Base-by-base conservation (phyloP, 2,329 filamentous ascomycete genomes). In the Cylindrodendrum hubeiense region DNA sequence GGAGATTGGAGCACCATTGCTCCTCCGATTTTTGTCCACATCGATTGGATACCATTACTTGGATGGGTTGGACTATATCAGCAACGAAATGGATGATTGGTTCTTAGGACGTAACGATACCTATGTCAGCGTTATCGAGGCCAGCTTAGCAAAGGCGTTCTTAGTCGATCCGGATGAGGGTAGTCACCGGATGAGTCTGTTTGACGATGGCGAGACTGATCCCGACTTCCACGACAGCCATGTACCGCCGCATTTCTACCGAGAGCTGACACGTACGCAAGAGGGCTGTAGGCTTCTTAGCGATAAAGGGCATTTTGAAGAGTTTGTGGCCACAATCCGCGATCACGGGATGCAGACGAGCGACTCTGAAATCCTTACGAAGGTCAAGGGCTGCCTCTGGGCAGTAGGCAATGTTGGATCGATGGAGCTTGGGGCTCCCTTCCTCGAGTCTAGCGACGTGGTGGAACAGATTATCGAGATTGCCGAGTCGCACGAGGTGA, bases 1-100 rank as follows among this genome's bases (percentile, higher is more conserved):
- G 28, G 96, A 99, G 78, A 98, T 99, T 68, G 96, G 96, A 2
- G 96, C 97, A 17, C 96, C 97, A 1, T 84, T 99, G 22, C 87
- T 99, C 5, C 84, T 99, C 55, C 91, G 96, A 43, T 99, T 99
- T 79, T 80, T 99, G 58, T 98, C 95, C 0, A 98, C 95, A 0
- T 98, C 95, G 3, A 95, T 98, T 62, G 96, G 96, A 53, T 99
- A 99, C 76, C 95, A 98, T 79, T 99, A 99, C 79, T 86, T 99
- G 6, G 94, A 98, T 76, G 96, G 95, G 0, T 85, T 99, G 46
- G 97, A 99, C 81, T 99, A 99, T 77, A 99, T 99, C 79, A 98
- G 95, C 67, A 96, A 97, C 77, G 97, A 99, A 79, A 99, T 99
- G 96, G 96, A 99, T 72, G 97, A 99, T 80, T 99, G 96, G 96